Evolutionary conservation across 805 yeast species (phyloP).

Genomic region (Helenozyma rhizophorensis): DNA sequence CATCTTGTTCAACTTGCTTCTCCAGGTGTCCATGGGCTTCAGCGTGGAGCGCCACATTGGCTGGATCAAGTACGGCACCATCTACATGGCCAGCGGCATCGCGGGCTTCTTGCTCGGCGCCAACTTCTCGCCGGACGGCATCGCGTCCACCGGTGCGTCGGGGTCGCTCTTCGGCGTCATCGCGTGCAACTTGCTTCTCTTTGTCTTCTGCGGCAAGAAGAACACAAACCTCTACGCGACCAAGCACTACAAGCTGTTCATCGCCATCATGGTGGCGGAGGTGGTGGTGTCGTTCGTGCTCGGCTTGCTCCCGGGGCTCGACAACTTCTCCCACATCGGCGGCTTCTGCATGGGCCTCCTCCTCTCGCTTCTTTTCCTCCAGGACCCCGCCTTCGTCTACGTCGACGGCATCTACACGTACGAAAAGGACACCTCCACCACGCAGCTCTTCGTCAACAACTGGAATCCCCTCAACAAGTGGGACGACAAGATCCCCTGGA

Average conservation of each 20-base stretch:
- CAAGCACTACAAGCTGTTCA: constrained; percentile 42
- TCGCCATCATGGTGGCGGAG: constrained; percentile 50
- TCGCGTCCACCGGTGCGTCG: constrained; percentile 65
- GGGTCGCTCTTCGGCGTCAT: constrained; percentile 70
- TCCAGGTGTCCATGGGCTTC: constrained; percentile 60
- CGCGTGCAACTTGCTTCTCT: constrained; percentile 54
- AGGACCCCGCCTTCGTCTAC: constrained; percentile 52
- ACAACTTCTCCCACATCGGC: constrained; percentile 72
- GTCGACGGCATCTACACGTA: constrained; percentile 36
- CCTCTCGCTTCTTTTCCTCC: constrained; percentile 44
- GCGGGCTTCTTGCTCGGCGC: constrained; percentile 67
- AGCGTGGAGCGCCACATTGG: constrained; percentile 59
- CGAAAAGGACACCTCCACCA: constrained; percentile 23
- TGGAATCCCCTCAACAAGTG: constrained; percentile 38
- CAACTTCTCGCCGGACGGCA: constrained; percentile 63
- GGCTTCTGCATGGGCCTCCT: constrained; percentile 64
- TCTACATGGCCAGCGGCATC: constrained; percentile 60
- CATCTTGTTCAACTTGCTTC: constrained; percentile 55
- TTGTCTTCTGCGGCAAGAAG: constrained; percentile 49
- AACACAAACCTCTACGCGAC: constrained; percentile 43
- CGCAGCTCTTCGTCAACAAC: constrained; percentile 29
- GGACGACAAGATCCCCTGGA: constrained; percentile 28
- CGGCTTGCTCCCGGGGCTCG: constrained; percentile 70
- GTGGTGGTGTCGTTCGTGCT: constrained; percentile 55
- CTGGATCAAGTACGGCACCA: constrained; percentile 44